Evolutionary conservation across 331 rosid genomes (phyloP).

Genomic region (Prunus yedoensis): DNA sequence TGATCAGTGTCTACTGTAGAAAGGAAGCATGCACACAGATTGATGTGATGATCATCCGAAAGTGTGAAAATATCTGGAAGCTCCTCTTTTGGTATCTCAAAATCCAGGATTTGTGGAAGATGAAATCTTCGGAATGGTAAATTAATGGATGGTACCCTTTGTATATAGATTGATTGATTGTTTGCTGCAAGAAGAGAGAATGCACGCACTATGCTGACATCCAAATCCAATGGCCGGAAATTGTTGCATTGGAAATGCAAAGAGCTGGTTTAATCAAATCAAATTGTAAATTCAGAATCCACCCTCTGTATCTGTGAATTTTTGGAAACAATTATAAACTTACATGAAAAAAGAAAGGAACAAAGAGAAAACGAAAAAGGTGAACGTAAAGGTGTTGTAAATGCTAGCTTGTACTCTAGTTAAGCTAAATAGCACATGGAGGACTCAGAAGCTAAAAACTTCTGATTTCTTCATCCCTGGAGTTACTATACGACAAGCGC

Average conservation of each 20-base stretch:
- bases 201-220: background rate
- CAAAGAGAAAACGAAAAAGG: background rate
- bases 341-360: background rate
- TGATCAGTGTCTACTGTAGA: background rate
- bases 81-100: background rate
- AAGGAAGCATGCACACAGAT: background rate
- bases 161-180: background rate
- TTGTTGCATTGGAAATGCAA: background rate
- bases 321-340: background rate
- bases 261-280: constrained; percentile 6
- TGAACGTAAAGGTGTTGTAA: background rate
- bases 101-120: background rate
- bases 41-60: background rate
- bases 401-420: too few relatives aligned
- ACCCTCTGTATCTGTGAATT: background rate
- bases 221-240: background rate
- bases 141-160: background rate
- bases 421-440: too few relatives aligned
- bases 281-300: background rate
- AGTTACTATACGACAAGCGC: too few relatives aligned
- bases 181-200: constrained; percentile 5
- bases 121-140: background rate
- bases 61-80: background rate
- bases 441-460: background rate
- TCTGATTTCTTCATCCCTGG: background rate